Evolutionary conservation across 306 rosid genomes (phyloP).

Genomic region (Glycyrrhiza uralensis): DNA sequence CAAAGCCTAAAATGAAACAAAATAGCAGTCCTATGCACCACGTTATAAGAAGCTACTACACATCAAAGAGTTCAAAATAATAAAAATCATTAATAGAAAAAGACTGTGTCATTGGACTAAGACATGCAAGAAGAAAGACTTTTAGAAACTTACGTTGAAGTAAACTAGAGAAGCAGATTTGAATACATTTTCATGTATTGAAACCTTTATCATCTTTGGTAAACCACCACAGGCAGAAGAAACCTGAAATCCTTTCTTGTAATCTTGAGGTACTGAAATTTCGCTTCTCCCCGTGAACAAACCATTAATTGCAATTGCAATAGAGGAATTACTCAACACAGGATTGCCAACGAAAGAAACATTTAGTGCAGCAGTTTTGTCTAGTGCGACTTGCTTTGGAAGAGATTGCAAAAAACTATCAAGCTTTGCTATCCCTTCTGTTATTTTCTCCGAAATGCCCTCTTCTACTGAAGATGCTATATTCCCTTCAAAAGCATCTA

Average conservation of each 20-base stretch:
- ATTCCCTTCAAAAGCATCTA: slow-evolving; percentile 53
- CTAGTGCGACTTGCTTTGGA: slow-evolving; percentile 55
- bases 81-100: neutral
- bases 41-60: slow-evolving; percentile 3
- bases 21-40: neutral
- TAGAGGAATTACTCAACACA: slow-evolving; percentile 51
- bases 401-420: slow-evolving; percentile 52
- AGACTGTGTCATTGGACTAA: slow-evolving; percentile 4
- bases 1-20: neutral
- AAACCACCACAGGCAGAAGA: slow-evolving; percentile 43
- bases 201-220: slow-evolving; percentile 67
- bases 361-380: slow-evolving; percentile 51
- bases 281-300: slow-evolving; percentile 40
- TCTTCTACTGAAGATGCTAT: slow-evolving; percentile 72
- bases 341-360: slow-evolving; percentile 67
- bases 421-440: slow-evolving; percentile 59
- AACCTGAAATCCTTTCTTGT: slow-evolving; percentile 25
- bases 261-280: slow-evolving; percentile 27
- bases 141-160: slow-evolving; percentile 55
- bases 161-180: slow-evolving; percentile 58
- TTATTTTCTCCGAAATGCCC: slow-evolving; percentile 52
- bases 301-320: slow-evolving; percentile 67
- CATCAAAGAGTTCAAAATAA: neutral
- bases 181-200: slow-evolving; percentile 69
- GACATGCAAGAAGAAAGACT: neutral